Conservation (phyloP, 2,329 filamentous ascomycete genomes). For the Aspergillus awamori region DNA sequence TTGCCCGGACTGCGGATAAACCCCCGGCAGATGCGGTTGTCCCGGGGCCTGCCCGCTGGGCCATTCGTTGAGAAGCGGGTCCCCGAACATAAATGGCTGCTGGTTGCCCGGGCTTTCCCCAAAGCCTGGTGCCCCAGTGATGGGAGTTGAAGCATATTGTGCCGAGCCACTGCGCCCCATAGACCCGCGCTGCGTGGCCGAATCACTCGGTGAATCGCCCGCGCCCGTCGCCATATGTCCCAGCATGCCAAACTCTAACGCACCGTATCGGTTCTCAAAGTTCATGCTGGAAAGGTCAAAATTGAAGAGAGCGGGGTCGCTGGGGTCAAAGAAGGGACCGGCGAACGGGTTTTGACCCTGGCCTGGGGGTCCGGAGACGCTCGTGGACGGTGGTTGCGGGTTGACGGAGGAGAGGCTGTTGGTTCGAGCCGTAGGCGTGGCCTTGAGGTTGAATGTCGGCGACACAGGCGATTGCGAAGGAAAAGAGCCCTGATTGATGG, state of each 20-base stretch:
- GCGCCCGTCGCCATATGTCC: conserved; percentile 94
- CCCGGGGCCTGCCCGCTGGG: conserved; percentile 40
- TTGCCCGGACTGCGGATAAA: conserved; percentile 37
- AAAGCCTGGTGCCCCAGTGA: conserved; percentile 40
- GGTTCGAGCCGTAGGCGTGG: conserved; percentile 41
- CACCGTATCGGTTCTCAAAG: conserved; percentile 95
- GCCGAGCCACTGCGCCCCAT: conserved; percentile 47
- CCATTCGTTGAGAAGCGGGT: conserved; percentile 52
- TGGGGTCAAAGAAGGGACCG: conserved; percentile 76
- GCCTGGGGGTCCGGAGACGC: conserved; percentile 52
- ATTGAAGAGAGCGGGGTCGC: conserved; percentile 90
- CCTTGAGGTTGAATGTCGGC: conserved; percentile 66
- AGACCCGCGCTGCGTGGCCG: conserved; percentile 50
- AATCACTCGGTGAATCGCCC: conserved; percentile 75
- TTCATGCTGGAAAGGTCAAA: conserved; percentile 93
- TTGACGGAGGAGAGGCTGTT: conserved; percentile 45
- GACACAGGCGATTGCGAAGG: conserved; percentile 70
- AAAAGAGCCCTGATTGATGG: conserved; percentile 57
- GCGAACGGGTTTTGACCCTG: conserved; percentile 51
- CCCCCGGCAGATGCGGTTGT: conserved; percentile 35
- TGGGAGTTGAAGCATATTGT: conserved; percentile 43
- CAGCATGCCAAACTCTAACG: conserved; percentile 92
- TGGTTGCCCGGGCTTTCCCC: conserved; percentile 50
- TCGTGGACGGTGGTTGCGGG: conserved; percentile 52
- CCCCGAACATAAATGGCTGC: conserved; percentile 50